Base-by-base conservation (phyloP, 768 basidiomycete genomes). In the Leucosporidium creatinivorum region DNA sequence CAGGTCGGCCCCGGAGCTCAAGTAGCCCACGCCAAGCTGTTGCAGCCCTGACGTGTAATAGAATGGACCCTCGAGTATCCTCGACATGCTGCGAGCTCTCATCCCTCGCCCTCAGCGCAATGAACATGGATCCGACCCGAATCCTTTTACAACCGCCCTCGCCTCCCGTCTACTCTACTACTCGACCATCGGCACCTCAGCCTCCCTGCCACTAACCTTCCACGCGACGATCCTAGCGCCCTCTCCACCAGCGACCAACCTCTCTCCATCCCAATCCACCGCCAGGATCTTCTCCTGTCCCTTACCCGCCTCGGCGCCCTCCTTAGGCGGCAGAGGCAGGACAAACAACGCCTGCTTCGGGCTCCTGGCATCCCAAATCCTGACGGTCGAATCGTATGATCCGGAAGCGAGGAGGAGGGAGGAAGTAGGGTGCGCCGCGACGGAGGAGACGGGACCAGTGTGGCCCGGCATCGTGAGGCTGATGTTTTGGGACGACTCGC, bases 281-380 rank as follows among this genome's bases (percentile, higher is more conserved):
- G 77, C 76, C 58, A 80, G 73, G 9, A 80, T 67, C 69, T 80
- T 79, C 68, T 79, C 79, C 66, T 77, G 67, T 15, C 76, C 77
- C 63, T 73, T 74, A n/a, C 70, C 75, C 28, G 75, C 75, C 74
- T 76, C 74, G 26, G 75, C 54, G 66, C 74, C 63, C 72, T 71
- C 64, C 73, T 69, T 72, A 54, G 66, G 50, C 47, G 75, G 74
- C 61, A 79, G 72, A 23, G 74, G 74, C 26, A 81, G 75, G 28
- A 76, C 76, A 67, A 81, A 80, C 33, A 81, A 66, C 4, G 78
- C 76, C 62, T 79, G 76, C 65, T 80, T 80, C 33, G 79, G 79
- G 23, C 77, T 78, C 47, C 81, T 73, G n/a, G 80, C 74, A 70
- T 82, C 81, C 79, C 80, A 82, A 58, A 81, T 78, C 54, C 79